Conservation (phyloP, 192 early-diverging fungal species). For the Umbelopsis sp. region DNA sequence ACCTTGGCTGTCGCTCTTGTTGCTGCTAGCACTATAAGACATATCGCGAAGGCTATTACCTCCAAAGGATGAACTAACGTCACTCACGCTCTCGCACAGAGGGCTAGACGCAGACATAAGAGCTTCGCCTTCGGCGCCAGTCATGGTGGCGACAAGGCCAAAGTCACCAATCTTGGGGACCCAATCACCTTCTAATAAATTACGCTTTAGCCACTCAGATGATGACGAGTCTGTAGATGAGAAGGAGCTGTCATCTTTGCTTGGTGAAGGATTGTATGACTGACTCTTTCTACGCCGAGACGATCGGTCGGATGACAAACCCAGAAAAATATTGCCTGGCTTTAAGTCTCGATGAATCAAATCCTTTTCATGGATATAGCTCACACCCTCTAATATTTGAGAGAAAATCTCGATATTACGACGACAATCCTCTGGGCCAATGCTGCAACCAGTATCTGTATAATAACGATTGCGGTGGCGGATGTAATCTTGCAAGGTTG, state of each 20-base stretch:
- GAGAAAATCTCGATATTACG: constrained; percentile 59
- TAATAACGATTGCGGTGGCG: constrained; percentile 28
- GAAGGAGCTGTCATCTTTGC: constrained; percentile 21
- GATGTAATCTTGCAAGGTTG: constrained; percentile 71
- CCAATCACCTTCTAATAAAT: constrained; percentile 47
- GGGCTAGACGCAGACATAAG: constrained; percentile 7
- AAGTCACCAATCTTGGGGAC: constrained; percentile 94
- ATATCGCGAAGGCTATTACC: constrained; percentile 2
- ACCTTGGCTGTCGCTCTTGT: not conserved
- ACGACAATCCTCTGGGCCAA: constrained; percentile 17
- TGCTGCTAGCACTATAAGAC: constrained; percentile 1
- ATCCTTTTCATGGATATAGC: constrained; percentile 70
- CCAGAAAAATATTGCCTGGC: constrained; percentile 71
- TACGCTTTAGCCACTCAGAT: constrained; percentile 2
- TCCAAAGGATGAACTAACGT: constrained; percentile 1
- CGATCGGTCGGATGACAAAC: constrained; percentile 26
- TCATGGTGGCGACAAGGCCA: constrained; percentile 81
- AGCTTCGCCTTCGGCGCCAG: constrained; percentile 30
- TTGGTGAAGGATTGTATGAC: not conserved
- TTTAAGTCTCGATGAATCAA: constrained; percentile 81
- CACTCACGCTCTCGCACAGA: constrained; percentile 6
- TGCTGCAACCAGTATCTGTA: constrained; percentile 28
- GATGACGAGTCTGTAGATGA: constrained; percentile 40
- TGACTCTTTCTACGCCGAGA: not conserved
- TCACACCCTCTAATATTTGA: constrained; percentile 78